Evolutionary conservation across 139 green algal genomes (phyloP).

Genomic region (Micromonas pusilla): DNA sequence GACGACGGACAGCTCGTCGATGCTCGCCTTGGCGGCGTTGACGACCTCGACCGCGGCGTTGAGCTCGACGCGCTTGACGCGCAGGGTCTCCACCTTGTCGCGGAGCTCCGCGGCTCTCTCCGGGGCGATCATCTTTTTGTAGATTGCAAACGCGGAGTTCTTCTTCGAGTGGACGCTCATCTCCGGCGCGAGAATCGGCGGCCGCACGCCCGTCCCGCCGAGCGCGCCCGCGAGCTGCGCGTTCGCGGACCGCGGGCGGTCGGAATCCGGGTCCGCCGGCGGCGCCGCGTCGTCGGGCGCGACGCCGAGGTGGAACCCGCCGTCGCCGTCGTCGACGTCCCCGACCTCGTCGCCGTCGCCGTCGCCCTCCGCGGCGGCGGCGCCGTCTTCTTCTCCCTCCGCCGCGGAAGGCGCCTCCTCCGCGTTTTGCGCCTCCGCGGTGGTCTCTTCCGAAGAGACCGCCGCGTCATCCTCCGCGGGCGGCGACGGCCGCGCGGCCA

Average conservation of each 20-base stretch:
- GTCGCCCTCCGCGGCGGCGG: neutral
- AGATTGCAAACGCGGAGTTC: constrained; percentile 16
- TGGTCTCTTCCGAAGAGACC: too few species aligned
- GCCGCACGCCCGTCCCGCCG: neutral
- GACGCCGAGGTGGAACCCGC: neutral
- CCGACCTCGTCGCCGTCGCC: constrained; percentile 6
- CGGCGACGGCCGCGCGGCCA: too few species aligned
- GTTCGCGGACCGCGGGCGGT: neutral
- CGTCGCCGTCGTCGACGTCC: constrained; percentile 7
- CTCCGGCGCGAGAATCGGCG: neutral
- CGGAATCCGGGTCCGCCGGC: neutral
- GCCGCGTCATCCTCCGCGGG: too few species aligned
- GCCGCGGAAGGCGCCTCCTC: neutral
- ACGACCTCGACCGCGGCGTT: constrained; percentile 18
- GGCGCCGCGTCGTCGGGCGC: too few species aligned
- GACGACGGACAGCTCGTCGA: constrained; percentile 42
- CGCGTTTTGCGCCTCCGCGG: neutral
- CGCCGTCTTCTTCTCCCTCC: neutral
- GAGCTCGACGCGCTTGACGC: neutral
- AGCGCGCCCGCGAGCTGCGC: neutral
- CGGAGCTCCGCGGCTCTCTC: neutral
- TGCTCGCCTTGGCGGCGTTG: constrained; percentile 48
- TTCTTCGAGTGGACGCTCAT: constrained; percentile 1
- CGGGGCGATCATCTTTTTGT: constrained; percentile 13
- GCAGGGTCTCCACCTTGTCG: neutral